These are phyloP conservation scores for Osmozyma mogii DNA, from an alignment of 805 yeast genomes.

Conservation along the genomic window DNA sequence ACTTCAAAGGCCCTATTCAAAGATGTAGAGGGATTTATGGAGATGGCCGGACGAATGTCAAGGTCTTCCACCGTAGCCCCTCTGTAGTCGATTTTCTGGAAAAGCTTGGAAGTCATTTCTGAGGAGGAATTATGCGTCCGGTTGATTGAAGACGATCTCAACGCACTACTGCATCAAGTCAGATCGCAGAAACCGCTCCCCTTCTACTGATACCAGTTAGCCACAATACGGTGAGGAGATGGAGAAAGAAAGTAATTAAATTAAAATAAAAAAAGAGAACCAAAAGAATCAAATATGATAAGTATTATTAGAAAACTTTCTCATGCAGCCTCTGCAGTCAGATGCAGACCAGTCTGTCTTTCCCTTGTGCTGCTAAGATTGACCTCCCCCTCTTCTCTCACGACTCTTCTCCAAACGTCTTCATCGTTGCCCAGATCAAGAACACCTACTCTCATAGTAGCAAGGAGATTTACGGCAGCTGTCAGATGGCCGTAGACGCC, in stretches of 20 bases:
- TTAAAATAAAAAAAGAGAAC: too few relatives aligned
- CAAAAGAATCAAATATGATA: too few relatives aligned
- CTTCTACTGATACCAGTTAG: too few relatives aligned
- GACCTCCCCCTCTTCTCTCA: constrained; percentile 50
- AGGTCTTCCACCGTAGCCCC: constrained; percentile 55
- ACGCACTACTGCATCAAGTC: too few relatives aligned
- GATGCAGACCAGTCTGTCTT: neutral
- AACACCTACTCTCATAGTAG: constrained; percentile 91
- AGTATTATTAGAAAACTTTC: too few relatives aligned
- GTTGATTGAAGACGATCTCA: too few relatives aligned
- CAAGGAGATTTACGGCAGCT: constrained; percentile 84
- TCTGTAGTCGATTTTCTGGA: constrained; percentile 31
- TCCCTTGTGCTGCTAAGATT: neutral
- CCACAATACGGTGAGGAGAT: too few relatives aligned
- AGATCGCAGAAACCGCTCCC: too few relatives aligned
- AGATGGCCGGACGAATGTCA: constrained; percentile 49
- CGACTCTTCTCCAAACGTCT: constrained; percentile 75
- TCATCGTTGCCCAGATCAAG: constrained; percentile 74
- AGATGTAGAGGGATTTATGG: constrained; percentile 41
- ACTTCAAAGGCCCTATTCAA: constrained; percentile 45
- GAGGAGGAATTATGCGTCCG: too few relatives aligned
- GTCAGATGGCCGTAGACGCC: constrained; percentile 91
- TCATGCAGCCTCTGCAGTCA: neutral
- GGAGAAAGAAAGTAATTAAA: too few relatives aligned
- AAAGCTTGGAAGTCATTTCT: constrained; percentile 8